Base-by-base conservation (phyloP, 116 monocot genomes). In the Iris pallida region DNA sequence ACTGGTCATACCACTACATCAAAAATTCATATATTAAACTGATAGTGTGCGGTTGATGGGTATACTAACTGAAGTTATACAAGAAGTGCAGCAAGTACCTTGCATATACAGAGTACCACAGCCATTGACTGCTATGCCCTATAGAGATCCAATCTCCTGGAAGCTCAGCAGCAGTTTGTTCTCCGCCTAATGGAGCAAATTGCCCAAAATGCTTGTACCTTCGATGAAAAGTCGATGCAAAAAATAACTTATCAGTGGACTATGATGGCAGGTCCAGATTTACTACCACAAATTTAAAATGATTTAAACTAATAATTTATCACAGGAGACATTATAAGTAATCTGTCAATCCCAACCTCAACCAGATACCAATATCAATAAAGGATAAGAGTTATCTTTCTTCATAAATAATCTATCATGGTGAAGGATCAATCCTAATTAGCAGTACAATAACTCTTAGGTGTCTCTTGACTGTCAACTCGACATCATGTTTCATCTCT, bases 51-150 rank as follows among this genome's bases (percentile, higher is more conserved):
- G 53, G 7, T 15, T 12, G 53, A 53, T 2, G 15, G 53, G 15
- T 4, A 12, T 15, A 53, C 11, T 53, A 53, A 53, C 53, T 13
- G 11, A 53, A 13, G 53, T 12, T 53, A 53, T 30, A 30, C 30
- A 30, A 30, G 30, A 30, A 30, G 30, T 30, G 30, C 47, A 70
- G 16, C 12, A 61, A 6, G 16, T 76, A 92, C 92, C 89, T 92
- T 52, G 96, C 96, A 76, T 97, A 97, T 16, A 97, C 85, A 47
- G 96, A 97, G 49, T 97, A 98, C 97, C 97, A 98, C 45, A 98
- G 90, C 97, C 97, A 98, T 64, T 98, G 97, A 16, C 85, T 82
- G 72, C 97, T 92, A 58, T 86, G 89, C 15, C 93, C 97, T 19
- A 98, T 87, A 46, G 92, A 90, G 51, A 98, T 78, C 92, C 92